Evolutionary conservation across 225 moss, liverwort and hornwort species (phyloP).

Genomic region (Ulota crispa): DNA sequence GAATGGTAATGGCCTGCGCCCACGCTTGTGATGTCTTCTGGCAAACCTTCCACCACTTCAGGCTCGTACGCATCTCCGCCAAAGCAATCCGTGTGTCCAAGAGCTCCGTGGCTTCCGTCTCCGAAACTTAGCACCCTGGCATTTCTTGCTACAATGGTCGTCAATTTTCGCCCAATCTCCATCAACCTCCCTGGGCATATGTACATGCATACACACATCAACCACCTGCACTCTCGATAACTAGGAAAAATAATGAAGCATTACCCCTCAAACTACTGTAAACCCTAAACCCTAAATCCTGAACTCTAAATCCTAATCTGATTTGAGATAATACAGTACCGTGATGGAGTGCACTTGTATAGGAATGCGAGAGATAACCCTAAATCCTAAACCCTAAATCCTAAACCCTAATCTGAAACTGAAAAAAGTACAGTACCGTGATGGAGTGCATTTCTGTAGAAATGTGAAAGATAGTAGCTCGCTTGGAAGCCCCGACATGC

Average conservation of each 20-base stretch:
- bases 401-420: not conserved
- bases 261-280: not conserved
- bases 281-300: not conserved
- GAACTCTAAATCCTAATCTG: not conserved
- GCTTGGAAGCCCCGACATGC: not conserved
- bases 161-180: conserved; percentile 16
- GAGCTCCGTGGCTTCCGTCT: conserved; percentile 81
- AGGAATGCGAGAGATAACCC: not conserved
- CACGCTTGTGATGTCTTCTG: conserved; percentile 56
- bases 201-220: not conserved
- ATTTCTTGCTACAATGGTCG: conserved; percentile 21
- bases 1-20: conserved; percentile 90
- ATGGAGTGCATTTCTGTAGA: not conserved
- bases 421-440: not conserved
- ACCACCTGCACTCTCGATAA: conserved; percentile 7
- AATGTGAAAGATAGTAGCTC: not conserved
- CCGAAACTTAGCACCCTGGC: conserved; percentile 79
- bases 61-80: conserved; percentile 56
- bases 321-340: not conserved
- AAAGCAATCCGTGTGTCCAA: conserved; percentile 55
- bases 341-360: not conserved
- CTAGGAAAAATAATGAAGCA: not conserved
- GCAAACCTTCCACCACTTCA: conserved; percentile 51
- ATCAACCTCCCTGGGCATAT: not conserved
- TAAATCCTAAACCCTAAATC: not conserved